A percentile compares a stretch with the other conserved stretches of the same genome.
Evolutionary conservation across 208 protist species (phyloP).

Genomic region (Blechomonas ayalai): DNA sequence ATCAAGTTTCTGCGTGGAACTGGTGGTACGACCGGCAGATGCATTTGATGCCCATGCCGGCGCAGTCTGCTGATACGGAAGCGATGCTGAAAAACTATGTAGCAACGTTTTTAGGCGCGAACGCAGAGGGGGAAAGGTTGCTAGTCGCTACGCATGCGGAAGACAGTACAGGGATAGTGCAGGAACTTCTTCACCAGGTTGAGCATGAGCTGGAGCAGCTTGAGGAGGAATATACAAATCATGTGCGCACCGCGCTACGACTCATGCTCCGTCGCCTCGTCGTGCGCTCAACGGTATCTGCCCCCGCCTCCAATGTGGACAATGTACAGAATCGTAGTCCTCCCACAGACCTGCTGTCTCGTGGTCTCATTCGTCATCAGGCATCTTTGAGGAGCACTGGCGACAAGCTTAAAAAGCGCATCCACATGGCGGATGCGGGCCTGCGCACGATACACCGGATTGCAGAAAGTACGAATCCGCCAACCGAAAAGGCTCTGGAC

Average conservation of each 20-base stretch:
- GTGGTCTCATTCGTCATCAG: no score
- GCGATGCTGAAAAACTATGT: not conserved
- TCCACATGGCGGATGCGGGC: no score
- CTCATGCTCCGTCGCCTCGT: conserved; percentile 18
- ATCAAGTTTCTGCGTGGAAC: conserved; percentile 1
- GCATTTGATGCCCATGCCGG: not conserved
- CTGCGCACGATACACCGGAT: no score
- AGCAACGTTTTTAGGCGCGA: not conserved
- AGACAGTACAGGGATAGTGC: no score
- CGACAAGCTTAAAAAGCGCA: no score
- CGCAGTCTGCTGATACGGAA: not conserved
- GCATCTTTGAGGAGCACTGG: no score
- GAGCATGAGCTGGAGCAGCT: conserved; percentile 8
- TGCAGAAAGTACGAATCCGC: no score
- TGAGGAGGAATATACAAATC: conserved; percentile 10
- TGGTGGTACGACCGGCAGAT: conserved; percentile 9
- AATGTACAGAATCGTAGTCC: not conserved
- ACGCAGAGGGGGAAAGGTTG: no score
- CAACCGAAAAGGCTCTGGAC: no score
- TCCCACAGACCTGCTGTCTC: not conserved
- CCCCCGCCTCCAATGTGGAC: not conserved
- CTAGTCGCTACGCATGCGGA: no score
- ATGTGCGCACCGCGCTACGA: conserved; percentile 10
- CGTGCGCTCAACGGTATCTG: conserved; percentile 10
- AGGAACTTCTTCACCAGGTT: no score